Conservation (phyloP, 768 basidiomycete species). For the Leccinum rimulosum region DNA sequence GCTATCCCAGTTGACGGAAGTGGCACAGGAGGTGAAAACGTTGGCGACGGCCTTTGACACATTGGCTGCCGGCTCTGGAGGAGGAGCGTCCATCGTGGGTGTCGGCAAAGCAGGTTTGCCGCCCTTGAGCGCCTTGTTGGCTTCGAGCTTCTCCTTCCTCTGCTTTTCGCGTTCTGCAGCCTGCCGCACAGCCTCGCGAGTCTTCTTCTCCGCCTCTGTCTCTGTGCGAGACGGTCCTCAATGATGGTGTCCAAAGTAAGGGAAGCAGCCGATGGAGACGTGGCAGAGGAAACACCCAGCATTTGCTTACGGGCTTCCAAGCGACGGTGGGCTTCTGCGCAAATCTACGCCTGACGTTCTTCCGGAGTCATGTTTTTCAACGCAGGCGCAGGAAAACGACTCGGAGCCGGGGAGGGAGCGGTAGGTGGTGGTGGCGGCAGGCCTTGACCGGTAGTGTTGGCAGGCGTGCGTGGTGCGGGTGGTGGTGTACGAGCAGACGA, state of each 20-base stretch:
- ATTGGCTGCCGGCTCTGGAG: slow-evolving; percentile 35
- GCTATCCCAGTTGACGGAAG: slow-evolving; percentile 32
- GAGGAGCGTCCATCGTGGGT: slow-evolving; percentile 42
- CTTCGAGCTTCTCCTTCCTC: slow-evolving; percentile 71
- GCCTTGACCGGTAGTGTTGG: too few relatives aligned
- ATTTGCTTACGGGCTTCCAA: slow-evolving; percentile 84
- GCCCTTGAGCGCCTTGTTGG: slow-evolving; percentile 64
- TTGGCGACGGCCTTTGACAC: slow-evolving; percentile 20
- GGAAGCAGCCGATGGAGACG: slow-evolving; percentile 35
- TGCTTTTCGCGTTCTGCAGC: slow-evolving; percentile 76
- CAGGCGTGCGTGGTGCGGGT: slow-evolving; percentile 19
- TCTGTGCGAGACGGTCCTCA: slow-evolving; percentile 73
- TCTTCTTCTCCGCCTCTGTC: slow-evolving; percentile 93
- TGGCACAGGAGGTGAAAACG: too few relatives aligned
- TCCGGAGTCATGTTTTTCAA: slow-evolving; percentile 79
- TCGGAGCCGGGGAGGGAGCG: slow-evolving; percentile 38
- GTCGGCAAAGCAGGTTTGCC: slow-evolving; percentile 41
- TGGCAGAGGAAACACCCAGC: slow-evolving; percentile 63
- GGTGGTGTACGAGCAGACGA: slow-evolving; percentile 46
- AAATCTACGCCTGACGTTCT: slow-evolving; percentile 74
- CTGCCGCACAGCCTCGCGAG: slow-evolving; percentile 71
- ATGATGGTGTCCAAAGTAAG: slow-evolving; percentile 72
- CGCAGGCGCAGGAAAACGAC: slow-evolving; percentile 58
- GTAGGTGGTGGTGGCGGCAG: slow-evolving; percentile 3
- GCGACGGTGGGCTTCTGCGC: slow-evolving; percentile 75